Conservation (phyloP, 441 rosid genomes). For the Euphorbia schlechtendalii region DNA sequence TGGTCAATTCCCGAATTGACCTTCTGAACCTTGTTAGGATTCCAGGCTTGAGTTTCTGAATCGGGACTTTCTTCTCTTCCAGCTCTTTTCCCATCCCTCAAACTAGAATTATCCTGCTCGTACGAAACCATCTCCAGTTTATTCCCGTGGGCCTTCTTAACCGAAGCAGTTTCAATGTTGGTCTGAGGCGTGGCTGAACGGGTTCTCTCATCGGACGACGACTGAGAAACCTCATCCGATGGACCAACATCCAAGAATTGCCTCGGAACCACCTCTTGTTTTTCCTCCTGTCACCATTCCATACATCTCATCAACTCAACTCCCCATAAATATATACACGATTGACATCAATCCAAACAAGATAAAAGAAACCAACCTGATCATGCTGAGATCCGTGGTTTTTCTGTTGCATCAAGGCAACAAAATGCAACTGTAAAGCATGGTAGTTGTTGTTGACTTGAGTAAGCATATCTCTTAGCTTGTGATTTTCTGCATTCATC, state of each 20-base stretch:
- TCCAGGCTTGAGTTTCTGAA: conserved; percentile 53
- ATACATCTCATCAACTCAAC: not conserved
- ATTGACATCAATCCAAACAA: not conserved
- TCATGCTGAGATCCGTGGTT: conserved; percentile 27
- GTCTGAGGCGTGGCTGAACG: conserved; percentile 33
- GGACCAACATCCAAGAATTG: conserved; percentile 64
- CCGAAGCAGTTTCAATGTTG: conserved; percentile 23
- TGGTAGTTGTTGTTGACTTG: conserved; percentile 60
- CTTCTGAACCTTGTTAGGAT: conserved; percentile 47
- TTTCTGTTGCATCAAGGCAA: conserved; percentile 41
- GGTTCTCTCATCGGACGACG: conserved; percentile 55
- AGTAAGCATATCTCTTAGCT: conserved; percentile 58
- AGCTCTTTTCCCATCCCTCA: conserved; percentile 36
- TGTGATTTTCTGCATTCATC: conserved; percentile 64
- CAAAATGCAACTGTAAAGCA: conserved; percentile 60
- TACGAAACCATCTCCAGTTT: conserved; percentile 21
- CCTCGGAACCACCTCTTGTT: conserved; percentile 47
- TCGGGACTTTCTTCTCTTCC: conserved; percentile 50
- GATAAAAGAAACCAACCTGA: conserved; percentile 24
- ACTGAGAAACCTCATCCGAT: conserved; percentile 34
- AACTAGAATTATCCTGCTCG: conserved; percentile 33
- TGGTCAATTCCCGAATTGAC: conserved; percentile 40
- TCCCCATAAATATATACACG: not conserved
- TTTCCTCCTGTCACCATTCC: conserved; percentile 27
- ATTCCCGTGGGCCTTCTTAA: too few relatives aligned